phyloP scores from a whole-genome alignment of 2,329 filamentous ascomycete species.

The Colletotrichum echinochloae region DNA sequence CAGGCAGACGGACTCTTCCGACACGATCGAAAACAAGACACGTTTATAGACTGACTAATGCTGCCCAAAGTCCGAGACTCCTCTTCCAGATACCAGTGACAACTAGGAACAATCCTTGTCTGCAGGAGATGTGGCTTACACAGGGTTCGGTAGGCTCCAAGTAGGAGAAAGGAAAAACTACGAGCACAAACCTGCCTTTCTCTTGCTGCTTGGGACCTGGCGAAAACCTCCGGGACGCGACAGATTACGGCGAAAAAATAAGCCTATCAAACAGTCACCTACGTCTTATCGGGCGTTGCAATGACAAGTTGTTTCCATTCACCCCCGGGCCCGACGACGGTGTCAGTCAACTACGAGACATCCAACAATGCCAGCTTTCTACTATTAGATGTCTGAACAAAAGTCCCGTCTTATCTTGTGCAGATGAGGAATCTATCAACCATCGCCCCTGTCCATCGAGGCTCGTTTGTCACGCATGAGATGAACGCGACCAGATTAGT shows the following conservation, averaged over 20 bases:
- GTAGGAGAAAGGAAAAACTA: background rate
- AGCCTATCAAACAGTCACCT: background rate
- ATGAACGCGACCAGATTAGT: conserved; percentile 49
- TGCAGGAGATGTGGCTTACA: background rate
- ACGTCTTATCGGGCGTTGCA: background rate
- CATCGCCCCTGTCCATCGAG: conserved; percentile 58
- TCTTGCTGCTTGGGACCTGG: background rate
- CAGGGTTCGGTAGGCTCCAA: background rate
- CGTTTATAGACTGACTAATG: no score
- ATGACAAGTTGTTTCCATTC: background rate
- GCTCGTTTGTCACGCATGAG: conserved; percentile 50
- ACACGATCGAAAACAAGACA: background rate
- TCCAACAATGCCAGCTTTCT: background rate
- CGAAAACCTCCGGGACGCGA: background rate
- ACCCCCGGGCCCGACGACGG: background rate
- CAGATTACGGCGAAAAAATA: no score
- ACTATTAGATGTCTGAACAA: background rate
- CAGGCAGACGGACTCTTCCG: background rate
- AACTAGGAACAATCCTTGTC: background rate
- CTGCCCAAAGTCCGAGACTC: background rate
- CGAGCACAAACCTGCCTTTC: background rate
- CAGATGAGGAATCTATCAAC: conserved; percentile 58
- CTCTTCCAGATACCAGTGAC: background rate
- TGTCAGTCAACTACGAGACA: background rate
- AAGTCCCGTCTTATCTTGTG: conserved; percentile 44